phyloP scores from a whole-genome alignment of 345 rosid species.

The Bruguiera parviflora region DNA sequence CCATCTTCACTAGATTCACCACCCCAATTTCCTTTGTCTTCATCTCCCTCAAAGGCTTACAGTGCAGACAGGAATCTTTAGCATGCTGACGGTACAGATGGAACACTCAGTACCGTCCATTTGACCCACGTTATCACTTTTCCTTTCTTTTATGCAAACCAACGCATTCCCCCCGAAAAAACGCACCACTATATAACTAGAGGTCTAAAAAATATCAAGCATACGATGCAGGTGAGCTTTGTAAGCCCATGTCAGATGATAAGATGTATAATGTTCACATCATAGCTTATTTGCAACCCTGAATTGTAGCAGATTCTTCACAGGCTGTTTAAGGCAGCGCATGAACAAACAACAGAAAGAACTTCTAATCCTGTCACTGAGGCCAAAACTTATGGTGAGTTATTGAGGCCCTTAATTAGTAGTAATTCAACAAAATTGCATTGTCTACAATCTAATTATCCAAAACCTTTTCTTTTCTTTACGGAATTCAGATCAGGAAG shows the following conservation, averaged over 20 bases:
- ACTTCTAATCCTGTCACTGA: conserved; percentile 10
- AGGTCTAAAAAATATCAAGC: conserved; percentile 18
- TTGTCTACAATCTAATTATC: neutral
- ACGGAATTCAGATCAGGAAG: conserved; percentile 28
- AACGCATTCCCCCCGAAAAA: neutral
- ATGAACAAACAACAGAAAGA: conserved; percentile 28
- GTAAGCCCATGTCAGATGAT: neutral
- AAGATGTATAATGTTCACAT: conserved; percentile 1
- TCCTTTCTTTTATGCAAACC: neutral
- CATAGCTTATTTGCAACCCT: conserved; percentile 7
- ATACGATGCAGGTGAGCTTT: conserved; percentile 64
- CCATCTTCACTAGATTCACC: conserved; percentile 35
- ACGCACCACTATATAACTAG: conserved; percentile 9
- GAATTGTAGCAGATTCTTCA: conserved; percentile 58
- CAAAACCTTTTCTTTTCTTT: neutral
- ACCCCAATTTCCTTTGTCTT: conserved; percentile 41
- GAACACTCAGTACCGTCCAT: conserved; percentile 45
- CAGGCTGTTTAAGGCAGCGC: conserved; percentile 46
- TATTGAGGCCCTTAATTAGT: neutral
- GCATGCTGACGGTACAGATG: conserved; percentile 49
- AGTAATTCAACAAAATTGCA: neutral
- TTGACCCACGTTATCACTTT: conserved; percentile 40
- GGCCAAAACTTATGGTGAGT: conserved; percentile 25
- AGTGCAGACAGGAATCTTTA: conserved; percentile 40
- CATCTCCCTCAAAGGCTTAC: conserved; percentile 35